These are phyloP conservation scores for Boletus insuetus DNA, from an alignment of 768 basidiomycete genomes.

Conservation along the genomic window DNA sequence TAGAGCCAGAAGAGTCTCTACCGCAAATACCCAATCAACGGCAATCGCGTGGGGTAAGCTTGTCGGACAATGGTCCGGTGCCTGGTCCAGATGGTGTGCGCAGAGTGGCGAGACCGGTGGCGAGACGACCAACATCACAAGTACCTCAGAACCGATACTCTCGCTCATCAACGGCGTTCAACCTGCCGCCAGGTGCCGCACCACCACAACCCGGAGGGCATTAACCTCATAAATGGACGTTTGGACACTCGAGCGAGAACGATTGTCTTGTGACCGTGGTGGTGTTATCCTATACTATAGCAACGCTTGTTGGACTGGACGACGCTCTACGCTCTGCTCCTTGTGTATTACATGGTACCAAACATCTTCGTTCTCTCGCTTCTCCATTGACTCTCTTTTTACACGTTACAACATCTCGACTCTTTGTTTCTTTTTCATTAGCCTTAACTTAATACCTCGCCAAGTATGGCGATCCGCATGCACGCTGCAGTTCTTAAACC, in stretches of 20 bases:
- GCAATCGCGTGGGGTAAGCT: slow-evolving; percentile 61
- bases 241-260: neutral
- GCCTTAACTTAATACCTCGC: neutral
- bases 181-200: slow-evolving; percentile 75
- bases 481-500: neutral
- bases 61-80: slow-evolving; percentile 83
- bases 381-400: slow-evolving; percentile 1
- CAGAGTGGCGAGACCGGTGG: slow-evolving; percentile 62
- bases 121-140: slow-evolving; percentile 60
- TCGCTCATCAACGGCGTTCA: slow-evolving; percentile 49
- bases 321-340: slow-evolving; percentile 3
- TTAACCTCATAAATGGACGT: slow-evolving; percentile 7
- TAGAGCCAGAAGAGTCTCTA: slow-evolving; percentile 37
- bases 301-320: slow-evolving; percentile 12
- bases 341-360: slow-evolving; percentile 10
- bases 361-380: slow-evolving; percentile 12
- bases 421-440: neutral
- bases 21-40: slow-evolving; percentile 14
- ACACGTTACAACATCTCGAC: neutral
- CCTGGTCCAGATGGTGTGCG: slow-evolving; percentile 76
- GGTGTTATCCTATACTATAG: slow-evolving; percentile 1
- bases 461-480: neutral
- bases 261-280: neutral
- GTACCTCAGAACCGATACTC: slow-evolving; percentile 70
- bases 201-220: slow-evolving; percentile 46